Base-by-base conservation (phyloP, 257 asterid genomes). In the Nemophila menziesii region DNA sequence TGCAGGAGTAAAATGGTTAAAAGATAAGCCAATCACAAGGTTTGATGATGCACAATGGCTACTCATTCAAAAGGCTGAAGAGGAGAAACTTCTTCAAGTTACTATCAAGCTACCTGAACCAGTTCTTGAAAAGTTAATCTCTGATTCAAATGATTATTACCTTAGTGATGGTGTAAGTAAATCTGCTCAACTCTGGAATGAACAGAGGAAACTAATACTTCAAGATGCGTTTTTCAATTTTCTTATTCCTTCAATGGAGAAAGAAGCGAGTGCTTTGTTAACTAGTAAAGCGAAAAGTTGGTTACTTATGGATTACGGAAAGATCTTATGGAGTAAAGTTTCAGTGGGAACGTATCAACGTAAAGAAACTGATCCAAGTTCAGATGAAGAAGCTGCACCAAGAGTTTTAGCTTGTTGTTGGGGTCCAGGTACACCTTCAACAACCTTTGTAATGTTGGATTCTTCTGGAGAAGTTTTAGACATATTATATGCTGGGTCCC, bases 361-460 rank as follows among this genome's bases (percentile, higher is more conserved):
- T 42, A 90, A 80, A 56, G 92, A 85, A 63, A 82, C 43, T 50
- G 99, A 81, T 61, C 52, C 33, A 21, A 56, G 54, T 58, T 68
- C 93, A 20, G 99, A 85, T 60, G 96, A 81, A 49, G 96, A 90
- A 56, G 57, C 81, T 54, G 77, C 86, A 43, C 96, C 96, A 43
- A 66, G 99, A 71, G 99, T 90, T 40, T 70, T 90, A 93, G 99
- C 96, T 54, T 85, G 99, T 75, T 90, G 99, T 65, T 85, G 99
- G 99, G 99, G 99, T 39, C 94, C 93, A 26, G 96, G 99, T 48
- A 85, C 84, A 63, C 99, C 96, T 20, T 79, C 96, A 29, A 90
- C 96, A 19, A 90, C 96, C 43, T 85, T 90, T 61, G 99, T 74
- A 47, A 90, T 90, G 99, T 44, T 90, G 82, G 96, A 90, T 75